Conservation (phyloP, 495 filamentous ascomycete genomes). For the Penicillium bialowiezense region DNA sequence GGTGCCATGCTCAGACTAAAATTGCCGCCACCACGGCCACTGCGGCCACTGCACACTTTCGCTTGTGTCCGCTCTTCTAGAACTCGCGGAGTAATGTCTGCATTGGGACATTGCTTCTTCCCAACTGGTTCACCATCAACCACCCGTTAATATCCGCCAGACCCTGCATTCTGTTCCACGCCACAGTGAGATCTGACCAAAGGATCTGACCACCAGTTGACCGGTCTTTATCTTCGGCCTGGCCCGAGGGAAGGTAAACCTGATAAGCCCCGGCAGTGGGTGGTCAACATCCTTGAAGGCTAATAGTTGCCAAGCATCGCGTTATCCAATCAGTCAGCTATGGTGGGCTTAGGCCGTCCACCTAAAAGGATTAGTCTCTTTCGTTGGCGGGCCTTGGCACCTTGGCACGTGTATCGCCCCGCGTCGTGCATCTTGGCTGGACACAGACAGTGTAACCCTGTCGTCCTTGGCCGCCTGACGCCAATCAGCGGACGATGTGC, state of each 20-base stretch:
- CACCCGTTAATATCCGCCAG: conserved; percentile 19
- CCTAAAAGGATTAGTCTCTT: not conserved
- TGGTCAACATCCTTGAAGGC: conserved; percentile 1
- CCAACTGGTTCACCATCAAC: not conserved
- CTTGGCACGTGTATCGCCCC: conserved; percentile 3
- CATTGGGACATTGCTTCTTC: conserved; percentile 2
- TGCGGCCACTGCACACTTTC: not conserved
- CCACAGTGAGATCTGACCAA: not conserved
- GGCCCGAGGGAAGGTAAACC: conserved; percentile 3
- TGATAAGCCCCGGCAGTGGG: not conserved
- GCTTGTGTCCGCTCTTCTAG: not conserved
- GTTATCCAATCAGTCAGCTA: conserved; percentile 5
- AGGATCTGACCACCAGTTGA: not conserved
- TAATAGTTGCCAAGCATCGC: conserved; percentile 11
- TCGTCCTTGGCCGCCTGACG: not conserved
- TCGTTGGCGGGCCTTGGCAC: not conserved
- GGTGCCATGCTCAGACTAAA: not conserved
- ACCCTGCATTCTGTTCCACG: conserved; percentile 3
- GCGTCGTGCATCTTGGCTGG: conserved; percentile 7
- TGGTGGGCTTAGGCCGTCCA: not conserved
- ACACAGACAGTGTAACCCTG: conserved; percentile 4
- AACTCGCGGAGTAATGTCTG: conserved; percentile 12
- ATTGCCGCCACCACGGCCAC: not conserved
- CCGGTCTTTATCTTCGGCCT: not conserved
- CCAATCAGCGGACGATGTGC: not conserved